These are phyloP conservation scores for Amoeboaphelidium protococcarum DNA, from an alignment of 371 early-diverging fungal genomes.

Conservation along the genomic window DNA sequence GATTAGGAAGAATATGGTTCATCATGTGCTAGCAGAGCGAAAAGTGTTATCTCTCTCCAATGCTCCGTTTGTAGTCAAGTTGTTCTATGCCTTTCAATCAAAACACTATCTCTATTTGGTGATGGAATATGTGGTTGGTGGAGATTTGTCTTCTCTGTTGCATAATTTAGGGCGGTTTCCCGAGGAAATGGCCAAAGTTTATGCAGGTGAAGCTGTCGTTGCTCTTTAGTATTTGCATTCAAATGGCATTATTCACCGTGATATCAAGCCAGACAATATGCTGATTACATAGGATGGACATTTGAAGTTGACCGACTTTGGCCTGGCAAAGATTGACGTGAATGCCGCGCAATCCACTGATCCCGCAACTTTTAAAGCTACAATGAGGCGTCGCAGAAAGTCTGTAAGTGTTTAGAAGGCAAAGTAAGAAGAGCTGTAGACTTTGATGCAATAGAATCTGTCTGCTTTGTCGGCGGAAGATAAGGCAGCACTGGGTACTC, in stretches of 20 bases:
- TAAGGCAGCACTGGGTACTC: conserved; percentile 53
- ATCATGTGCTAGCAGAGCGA: conserved; percentile 70
- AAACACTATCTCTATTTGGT: conserved; percentile 18
- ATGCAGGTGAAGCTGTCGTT: conserved; percentile 20
- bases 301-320: conserved; percentile 78
- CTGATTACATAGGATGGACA: conserved; percentile 21
- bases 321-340: conserved; percentile 41
- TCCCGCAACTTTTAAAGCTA: background rate
- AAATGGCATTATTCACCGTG: conserved; percentile 38
- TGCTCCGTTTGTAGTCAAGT: conserved; percentile 24
- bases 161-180: conserved; percentile 14
- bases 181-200: conserved; percentile 18
- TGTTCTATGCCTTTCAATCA: conserved; percentile 25
- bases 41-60: conserved; percentile 43
- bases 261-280: conserved; percentile 59
- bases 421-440: background rate
- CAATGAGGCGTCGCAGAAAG: background rate
- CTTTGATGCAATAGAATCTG: conserved; percentile 7
- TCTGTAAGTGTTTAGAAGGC: background rate
- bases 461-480: background rate
- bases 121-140: conserved; percentile 25
- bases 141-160: conserved; percentile 22
- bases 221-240: conserved; percentile 26
- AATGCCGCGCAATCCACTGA: too few relatives aligned
- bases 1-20: conserved; percentile 74